Percentiles rank a stretch among this genome's conserved stretches.
These are phyloP conservation scores for Tetrahymena borealis DNA, from an alignment of 73 alveolate species.

Conservation along the genomic window DNA sequence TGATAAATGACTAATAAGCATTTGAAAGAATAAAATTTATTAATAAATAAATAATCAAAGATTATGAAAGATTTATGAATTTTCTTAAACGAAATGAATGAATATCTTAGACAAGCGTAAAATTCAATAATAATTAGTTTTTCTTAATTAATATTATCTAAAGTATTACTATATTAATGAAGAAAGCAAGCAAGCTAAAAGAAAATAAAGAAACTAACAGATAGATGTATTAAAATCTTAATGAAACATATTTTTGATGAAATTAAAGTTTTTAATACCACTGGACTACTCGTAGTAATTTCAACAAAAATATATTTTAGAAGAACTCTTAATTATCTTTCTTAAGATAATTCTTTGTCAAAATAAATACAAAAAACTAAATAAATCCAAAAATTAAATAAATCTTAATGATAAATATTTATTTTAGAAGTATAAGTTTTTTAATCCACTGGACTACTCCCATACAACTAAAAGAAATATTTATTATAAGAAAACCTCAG, in stretches of 20 bases:
- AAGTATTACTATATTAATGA: no score
- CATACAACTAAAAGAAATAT: background rate
- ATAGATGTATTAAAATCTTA: background rate
- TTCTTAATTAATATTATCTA: no score
- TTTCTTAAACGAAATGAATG: no score
- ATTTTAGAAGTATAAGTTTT: background rate
- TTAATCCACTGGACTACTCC: background rate
- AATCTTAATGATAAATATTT: background rate
- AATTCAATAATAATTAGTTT: no score
- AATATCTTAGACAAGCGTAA: no score
- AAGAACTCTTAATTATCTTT: background rate
- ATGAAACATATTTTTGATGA: background rate
- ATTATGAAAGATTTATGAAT: no score
- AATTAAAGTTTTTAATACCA: background rate
- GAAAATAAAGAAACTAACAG: no score
- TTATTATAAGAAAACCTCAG: background rate
- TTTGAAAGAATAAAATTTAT: no score
- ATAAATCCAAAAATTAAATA: background rate
- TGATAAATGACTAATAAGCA: no score
- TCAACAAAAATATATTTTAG: background rate
- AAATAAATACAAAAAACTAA: background rate
- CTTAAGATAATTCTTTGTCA: background rate
- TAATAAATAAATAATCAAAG: no score
- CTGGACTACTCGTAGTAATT: background rate
- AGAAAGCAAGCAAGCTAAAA: no score